phyloP scores from a whole-genome alignment of 1,139 yeast genomes.

The Kurtzmaniella quercitrusa region DNA sequence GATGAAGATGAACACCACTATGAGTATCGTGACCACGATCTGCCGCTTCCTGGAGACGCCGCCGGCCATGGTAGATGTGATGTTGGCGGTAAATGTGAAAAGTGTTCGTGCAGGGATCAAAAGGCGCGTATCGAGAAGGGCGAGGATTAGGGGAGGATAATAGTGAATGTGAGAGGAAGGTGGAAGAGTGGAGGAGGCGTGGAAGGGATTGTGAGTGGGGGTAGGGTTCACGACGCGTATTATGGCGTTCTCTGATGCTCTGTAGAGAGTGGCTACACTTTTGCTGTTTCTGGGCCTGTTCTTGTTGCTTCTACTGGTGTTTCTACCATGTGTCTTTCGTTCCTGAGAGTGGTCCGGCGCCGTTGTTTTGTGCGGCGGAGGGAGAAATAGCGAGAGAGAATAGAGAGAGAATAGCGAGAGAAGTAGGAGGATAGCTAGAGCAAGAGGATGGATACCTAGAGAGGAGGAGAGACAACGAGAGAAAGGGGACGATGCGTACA shows the following conservation, averaged over 20 bases:
- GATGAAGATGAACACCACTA: slow-evolving; percentile 17
- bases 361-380: too few species aligned
- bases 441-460: background rate
- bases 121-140: background rate
- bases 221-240: too few species aligned
- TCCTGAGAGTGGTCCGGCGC: too few species aligned
- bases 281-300: too few species aligned
- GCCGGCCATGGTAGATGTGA: background rate
- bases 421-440: background rate
- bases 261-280: too few species aligned
- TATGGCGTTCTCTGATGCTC: too few species aligned
- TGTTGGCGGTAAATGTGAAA: background rate
- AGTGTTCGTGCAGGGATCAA: background rate
- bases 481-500: too few species aligned
- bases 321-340: too few species aligned
- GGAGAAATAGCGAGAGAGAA: too few species aligned
- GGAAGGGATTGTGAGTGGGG: too few species aligned
- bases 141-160: background rate
- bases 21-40: slow-evolving; percentile 20
- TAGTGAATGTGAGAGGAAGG: background rate
- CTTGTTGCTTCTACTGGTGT: too few species aligned
- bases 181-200: too few species aligned
- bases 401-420: background rate
- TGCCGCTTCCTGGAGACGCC: slow-evolving; percentile 17
- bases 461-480: background rate